Base-by-base conservation (phyloP, 2,329 filamentous ascomycete genomes). In the Botryotinia calthae region DNA sequence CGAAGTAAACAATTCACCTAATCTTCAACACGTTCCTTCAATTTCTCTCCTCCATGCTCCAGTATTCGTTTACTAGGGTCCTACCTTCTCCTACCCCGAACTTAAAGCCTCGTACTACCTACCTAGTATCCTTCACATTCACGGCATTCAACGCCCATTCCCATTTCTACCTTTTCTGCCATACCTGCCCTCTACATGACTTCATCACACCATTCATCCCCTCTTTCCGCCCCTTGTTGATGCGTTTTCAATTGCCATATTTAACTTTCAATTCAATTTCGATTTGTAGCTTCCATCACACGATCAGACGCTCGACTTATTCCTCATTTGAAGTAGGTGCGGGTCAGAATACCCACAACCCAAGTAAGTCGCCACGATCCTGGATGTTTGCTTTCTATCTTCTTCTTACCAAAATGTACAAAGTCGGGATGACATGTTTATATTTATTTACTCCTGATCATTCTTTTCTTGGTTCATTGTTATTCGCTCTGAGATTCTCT, bases 271-370 rank as follows among this genome's bases (percentile, higher is more conserved):
- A 20, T 58, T 71, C 46, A 40, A 63, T 65, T 56, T n/a, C 22
- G 18, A 71, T 71, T 71, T 51, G 59, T 25, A 65, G 59, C 69
- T 42, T 42, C 59, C 28, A 44, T 51, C 48, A 67, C 31, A 40
- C 48, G 28, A 72, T 63, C 44, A 44, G 44, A 71, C 48, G 66
- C 51, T 44, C 40, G 28, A 48, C 40, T 72, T 72, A 56, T 72
- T 68, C 70, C 70, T 67, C 31, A 68, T 72, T 72, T 20, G 63
- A 68, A 68, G 70, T 72, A 72, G 70, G 51, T 66, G 70, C 63
- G 70, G 70, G 70, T 66, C 70, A 48, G 9, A 46, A 72, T 72
- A 72, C 62, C 70, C 70, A 72, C 70, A 68, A 44, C 40, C 70
- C 37, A 67, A 72, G 70, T 72, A 67, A 72, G 70, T 72, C 42